A percentile compares a stretch with the other conserved stretches of the same genome.
phyloP scores from a whole-genome alignment of 495 filamentous ascomycete species.

The Penicillium canescens region DNA sequence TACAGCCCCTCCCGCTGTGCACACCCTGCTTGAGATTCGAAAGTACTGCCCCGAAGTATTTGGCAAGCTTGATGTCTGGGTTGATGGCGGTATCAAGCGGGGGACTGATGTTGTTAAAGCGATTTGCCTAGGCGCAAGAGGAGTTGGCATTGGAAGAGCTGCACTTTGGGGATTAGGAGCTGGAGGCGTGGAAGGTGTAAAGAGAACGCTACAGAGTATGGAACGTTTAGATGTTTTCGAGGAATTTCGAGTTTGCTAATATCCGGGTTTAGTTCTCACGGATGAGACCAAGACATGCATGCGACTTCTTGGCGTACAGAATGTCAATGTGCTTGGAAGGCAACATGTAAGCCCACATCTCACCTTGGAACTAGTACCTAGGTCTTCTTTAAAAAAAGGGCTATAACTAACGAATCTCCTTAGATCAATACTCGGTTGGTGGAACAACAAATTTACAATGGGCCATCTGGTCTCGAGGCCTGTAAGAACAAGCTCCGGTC shows the following conservation, averaged over 20 bases:
- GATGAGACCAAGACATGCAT: constrained; percentile 84
- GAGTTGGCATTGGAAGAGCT: constrained; percentile 79
- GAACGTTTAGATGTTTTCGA: constrained; percentile 5
- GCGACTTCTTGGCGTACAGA: constrained; percentile 77
- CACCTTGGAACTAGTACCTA: not conserved
- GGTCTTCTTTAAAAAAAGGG: too few species aligned
- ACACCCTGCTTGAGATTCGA: constrained; percentile 81
- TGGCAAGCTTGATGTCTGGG: constrained; percentile 73
- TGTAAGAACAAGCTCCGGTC: constrained; percentile 21
- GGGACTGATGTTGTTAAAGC: constrained; percentile 92
- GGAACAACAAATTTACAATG: constrained; percentile 73
- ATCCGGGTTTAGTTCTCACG: constrained; percentile 60
- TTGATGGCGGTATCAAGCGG: constrained; percentile 83
- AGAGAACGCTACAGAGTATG: constrained; percentile 79
- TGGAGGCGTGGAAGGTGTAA: constrained; percentile 78
- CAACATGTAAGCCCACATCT: constrained; percentile 60
- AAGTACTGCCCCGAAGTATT: constrained; percentile 87
- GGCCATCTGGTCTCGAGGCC: constrained; percentile 56
- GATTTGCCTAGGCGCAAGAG: constrained; percentile 78
- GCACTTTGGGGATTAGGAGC: constrained; percentile 80
- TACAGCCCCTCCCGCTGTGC: constrained; percentile 81
- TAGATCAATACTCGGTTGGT: constrained; percentile 72
- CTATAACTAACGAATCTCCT: not conserved
- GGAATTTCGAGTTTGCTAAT: constrained; percentile 13
- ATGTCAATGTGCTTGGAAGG: constrained; percentile 66